These are phyloP conservation scores for Xylaria sp. DNA, from an alignment of 2,329 filamentous ascomycete species.

Conservation along the genomic window DNA sequence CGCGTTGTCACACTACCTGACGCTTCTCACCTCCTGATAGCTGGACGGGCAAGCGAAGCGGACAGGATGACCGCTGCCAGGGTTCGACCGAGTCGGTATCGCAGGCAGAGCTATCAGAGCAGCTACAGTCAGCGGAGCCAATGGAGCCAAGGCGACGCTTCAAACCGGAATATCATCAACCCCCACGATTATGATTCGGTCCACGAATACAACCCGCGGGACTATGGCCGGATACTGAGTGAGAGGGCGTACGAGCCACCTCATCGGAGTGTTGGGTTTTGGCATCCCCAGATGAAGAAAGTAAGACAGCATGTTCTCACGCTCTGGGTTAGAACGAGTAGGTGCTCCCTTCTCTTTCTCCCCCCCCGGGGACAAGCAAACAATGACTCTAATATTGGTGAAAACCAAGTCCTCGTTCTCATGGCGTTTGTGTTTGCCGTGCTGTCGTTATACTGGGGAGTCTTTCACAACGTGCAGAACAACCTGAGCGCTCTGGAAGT, in stretches of 20 bases:
- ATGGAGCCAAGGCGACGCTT: constrained; percentile 6
- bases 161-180: constrained; percentile 19
- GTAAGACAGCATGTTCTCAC: constrained; percentile 29
- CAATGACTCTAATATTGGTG: not conserved
- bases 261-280: constrained; percentile 36
- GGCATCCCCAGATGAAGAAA: constrained; percentile 32
- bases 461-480: constrained; percentile 56
- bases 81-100: not conserved
- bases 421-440: constrained; percentile 61
- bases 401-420: constrained; percentile 51
- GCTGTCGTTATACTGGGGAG: constrained; percentile 66
- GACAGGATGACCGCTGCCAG: not conserved
- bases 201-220: constrained; percentile 11
- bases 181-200: constrained; percentile 21
- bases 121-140: not conserved
- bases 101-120: not conserved
- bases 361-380: not conserved
- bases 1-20: constrained; percentile 8
- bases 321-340: constrained; percentile 33
- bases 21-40: constrained; percentile 17
- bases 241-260: constrained; percentile 12
- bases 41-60: constrained; percentile 11
- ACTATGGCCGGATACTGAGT: not conserved
- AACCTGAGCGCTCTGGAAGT: constrained; percentile 57
- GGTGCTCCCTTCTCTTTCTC: too few relatives aligned